Percentiles rank a stretch among this genome's conserved stretches.
These are phyloP conservation scores for Isatis tinctoria DNA, from an alignment of 345 rosid genomes.

Conservation along the genomic window DNA sequence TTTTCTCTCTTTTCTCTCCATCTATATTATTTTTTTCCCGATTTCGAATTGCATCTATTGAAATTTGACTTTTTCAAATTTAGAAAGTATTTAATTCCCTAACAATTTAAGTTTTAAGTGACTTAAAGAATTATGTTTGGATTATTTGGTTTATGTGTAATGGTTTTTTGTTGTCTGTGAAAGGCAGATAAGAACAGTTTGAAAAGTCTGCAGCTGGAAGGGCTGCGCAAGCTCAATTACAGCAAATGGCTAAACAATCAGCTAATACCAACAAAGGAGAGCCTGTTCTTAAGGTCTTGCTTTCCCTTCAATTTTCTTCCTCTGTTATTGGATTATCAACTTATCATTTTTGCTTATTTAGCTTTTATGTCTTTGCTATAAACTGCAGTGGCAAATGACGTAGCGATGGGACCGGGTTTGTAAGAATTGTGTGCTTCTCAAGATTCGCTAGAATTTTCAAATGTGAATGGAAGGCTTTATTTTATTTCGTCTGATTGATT, in stretches of 20 bases:
- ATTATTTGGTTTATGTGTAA: too few relatives aligned
- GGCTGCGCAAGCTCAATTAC: slow-evolving; percentile 78
- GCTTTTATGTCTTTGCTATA: background rate
- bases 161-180: background rate
- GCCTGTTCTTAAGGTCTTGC: slow-evolving; percentile 78
- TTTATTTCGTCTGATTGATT: background rate
- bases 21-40: background rate
- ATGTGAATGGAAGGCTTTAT: background rate
- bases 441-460: background rate
- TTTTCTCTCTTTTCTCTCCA: background rate
- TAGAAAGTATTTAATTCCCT: background rate
- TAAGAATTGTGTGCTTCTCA: background rate
- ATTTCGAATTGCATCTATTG: background rate
- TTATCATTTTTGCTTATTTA: slow-evolving; percentile 2
- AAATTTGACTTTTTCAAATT: background rate
- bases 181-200: slow-evolving; percentile 74
- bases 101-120: background rate
- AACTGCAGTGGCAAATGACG: slow-evolving; percentile 31
- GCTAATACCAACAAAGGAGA: slow-evolving; percentile 64
- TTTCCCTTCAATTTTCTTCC: background rate
- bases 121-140: background rate
- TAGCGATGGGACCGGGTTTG: background rate
- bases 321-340: background rate
- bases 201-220: slow-evolving; percentile 90
- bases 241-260: slow-evolving; percentile 75